Conservation (phyloP, 805 yeast genomes). For the Middelhovenomyces tepae region DNA sequence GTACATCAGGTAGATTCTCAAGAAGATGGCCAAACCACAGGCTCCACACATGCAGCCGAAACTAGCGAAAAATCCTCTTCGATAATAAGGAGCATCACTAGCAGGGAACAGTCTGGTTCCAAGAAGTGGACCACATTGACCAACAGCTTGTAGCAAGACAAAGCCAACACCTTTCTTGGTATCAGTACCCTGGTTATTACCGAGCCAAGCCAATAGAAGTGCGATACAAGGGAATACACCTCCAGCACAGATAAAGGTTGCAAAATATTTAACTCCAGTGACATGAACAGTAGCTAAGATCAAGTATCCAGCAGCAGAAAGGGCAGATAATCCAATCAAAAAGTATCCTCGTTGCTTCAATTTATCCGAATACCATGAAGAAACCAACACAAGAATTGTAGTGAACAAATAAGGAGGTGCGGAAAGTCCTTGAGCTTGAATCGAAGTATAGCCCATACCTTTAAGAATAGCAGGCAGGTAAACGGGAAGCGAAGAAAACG, state of each 20-base stretch:
- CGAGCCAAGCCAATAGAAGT: constrained; percentile 21
- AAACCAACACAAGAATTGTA: constrained; percentile 32
- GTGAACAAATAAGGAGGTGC: constrained; percentile 38
- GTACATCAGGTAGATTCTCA: constrained; percentile 4
- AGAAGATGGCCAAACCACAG: constrained; percentile 8
- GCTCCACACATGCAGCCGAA: constrained; percentile 14
- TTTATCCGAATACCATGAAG: constrained; percentile 40
- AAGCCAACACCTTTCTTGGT: constrained; percentile 21
- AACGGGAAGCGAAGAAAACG: constrained; percentile 35
- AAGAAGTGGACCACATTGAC: constrained; percentile 24
- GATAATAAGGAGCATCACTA: constrained; percentile 14
- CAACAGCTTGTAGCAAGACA: constrained; percentile 21
- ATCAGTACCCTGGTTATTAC: constrained; percentile 21
- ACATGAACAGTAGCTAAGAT: constrained; percentile 19
- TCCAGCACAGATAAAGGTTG: constrained; percentile 20
- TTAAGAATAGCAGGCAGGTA: constrained; percentile 39
- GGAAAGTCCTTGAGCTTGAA: constrained; percentile 37
- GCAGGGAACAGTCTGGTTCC: constrained; percentile 23
- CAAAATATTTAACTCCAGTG: constrained; percentile 22
- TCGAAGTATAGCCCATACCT: constrained; percentile 34
- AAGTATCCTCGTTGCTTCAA: constrained; percentile 19
- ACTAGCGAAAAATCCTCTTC: constrained; percentile 17
- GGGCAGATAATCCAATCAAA: constrained; percentile 7
- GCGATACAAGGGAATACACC: constrained; percentile 24
- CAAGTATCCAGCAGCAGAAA: constrained; percentile 15